Evolutionary conservation across 2,329 filamentous ascomycete species (phyloP).

Genomic region (Paecilomyces variotii): DNA sequence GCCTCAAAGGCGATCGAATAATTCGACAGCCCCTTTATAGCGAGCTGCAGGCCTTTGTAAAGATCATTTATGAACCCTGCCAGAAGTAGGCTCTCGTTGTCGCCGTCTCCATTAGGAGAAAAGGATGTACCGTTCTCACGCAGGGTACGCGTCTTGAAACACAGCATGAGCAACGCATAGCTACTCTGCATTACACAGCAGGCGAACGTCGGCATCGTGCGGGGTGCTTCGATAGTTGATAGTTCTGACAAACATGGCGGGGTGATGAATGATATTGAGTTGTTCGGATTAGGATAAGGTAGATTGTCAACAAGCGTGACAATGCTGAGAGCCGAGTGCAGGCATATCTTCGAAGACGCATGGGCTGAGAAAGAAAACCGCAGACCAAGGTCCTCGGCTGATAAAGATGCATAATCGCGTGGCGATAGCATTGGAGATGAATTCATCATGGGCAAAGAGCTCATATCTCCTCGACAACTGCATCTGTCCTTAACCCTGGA

Average conservation of each 20-base stretch:
- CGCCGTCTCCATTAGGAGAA: slow-evolving; percentile 7
- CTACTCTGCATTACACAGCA: slow-evolving; percentile 42
- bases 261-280: slow-evolving; percentile 3
- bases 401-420: slow-evolving; percentile 1
- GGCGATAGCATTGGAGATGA: neutral
- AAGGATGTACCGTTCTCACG: slow-evolving; percentile 14
- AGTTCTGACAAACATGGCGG: slow-evolving; percentile 2
- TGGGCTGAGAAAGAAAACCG: slow-evolving; percentile 16
- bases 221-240: slow-evolving; percentile 19
- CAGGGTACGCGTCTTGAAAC: slow-evolving; percentile 29
- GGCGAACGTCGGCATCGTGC: slow-evolving; percentile 41
- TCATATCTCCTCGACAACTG: neutral
- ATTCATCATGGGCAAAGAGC: neutral
- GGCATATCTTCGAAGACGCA: slow-evolving; percentile 18
- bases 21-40: slow-evolving; percentile 11
- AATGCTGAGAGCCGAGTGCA: slow-evolving; percentile 19
- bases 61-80: slow-evolving; percentile 12
- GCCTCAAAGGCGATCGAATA: slow-evolving; percentile 17
- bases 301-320: slow-evolving; percentile 17
- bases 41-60: slow-evolving; percentile 11
- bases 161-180: slow-evolving; percentile 41
- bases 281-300: slow-evolving; percentile 13
- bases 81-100: neutral
- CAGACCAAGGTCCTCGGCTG: neutral
- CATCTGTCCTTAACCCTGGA: neutral